These are phyloP conservation scores for Globisporangium iwayamae DNA, from an alignment of 352 stramenopile genomes.

Conservation along the genomic window DNA sequence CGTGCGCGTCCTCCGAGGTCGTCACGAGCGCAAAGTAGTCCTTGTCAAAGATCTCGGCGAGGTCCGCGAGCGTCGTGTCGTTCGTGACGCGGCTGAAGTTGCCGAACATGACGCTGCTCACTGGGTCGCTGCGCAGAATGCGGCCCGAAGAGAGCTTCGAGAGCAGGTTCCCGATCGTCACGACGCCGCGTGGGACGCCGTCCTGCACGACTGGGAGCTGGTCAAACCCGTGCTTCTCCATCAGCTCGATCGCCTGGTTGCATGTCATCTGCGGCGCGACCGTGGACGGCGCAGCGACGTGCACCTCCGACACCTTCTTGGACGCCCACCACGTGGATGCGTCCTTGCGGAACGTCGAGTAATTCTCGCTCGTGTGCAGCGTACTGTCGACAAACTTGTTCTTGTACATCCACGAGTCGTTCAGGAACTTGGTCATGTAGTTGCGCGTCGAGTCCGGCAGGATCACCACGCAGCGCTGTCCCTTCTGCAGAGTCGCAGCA, in stretches of 20 bases:
- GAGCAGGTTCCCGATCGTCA: conserved; percentile 96
- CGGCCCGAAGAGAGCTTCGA: conserved; percentile 88
- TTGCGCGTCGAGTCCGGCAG: conserved; percentile 95
- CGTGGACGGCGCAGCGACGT: conserved; percentile 88
- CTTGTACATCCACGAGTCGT: conserved; percentile 94
- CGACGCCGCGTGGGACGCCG: conserved; percentile 83
- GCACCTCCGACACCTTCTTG: conserved; percentile 89
- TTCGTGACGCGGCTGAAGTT: conserved; percentile 94
- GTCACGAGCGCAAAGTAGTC: conserved; percentile 95
- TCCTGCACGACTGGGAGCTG: conserved; percentile 75
- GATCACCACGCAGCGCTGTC: conserved; percentile 93
- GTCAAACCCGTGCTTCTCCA: conserved; percentile 91
- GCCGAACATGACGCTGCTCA: conserved; percentile 94
- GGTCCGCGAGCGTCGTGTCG: conserved; percentile 87
- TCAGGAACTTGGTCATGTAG: conserved; percentile 98
- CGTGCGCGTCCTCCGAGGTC: conserved; percentile 29
- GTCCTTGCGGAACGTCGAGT: conserved; percentile 16
- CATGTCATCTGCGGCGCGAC: conserved; percentile 89
- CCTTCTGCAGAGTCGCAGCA: conserved; percentile 82
- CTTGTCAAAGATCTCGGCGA: conserved; percentile 94
- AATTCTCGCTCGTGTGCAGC: conserved; percentile 37
- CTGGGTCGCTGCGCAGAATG: conserved; percentile 80
- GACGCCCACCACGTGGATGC: conserved; percentile 91
- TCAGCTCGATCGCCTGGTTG: conserved; percentile 92
- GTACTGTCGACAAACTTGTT: conserved; percentile 77